Evolutionary conservation across 2,329 filamentous ascomycete species (phyloP).

Genomic region (Beauveria sp.): DNA sequence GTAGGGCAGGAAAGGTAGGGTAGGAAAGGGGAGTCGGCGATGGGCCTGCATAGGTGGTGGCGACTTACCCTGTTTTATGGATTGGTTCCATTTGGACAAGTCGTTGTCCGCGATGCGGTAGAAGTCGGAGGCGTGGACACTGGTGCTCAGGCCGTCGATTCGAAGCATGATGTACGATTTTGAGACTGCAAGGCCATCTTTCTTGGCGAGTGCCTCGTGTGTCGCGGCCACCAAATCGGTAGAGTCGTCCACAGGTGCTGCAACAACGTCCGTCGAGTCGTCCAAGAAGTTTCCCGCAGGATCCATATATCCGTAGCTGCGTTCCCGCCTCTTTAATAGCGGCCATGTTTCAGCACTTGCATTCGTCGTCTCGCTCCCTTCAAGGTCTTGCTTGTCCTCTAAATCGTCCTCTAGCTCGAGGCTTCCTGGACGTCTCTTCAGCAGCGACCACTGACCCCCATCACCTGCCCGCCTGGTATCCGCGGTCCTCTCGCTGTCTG

Average conservation of each 20-base stretch:
- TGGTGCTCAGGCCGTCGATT: constrained; percentile 49
- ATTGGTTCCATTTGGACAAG: constrained; percentile 59
- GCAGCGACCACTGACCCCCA: neutral
- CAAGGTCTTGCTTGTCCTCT: neutral
- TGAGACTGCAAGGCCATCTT: neutral
- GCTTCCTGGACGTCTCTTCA: neutral
- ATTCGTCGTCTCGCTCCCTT: too few species aligned
- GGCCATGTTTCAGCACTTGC: constrained; percentile 2
- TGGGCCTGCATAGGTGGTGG: too few species aligned
- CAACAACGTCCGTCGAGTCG: neutral
- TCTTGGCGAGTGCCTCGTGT: neutral
- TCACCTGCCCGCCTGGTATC: neutral
- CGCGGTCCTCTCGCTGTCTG: neutral
- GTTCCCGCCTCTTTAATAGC: neutral
- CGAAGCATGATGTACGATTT: constrained; percentile 37
- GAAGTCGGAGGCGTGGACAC: constrained; percentile 62
- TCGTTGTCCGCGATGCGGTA: constrained; percentile 57
- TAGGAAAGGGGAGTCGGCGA: constrained; percentile 2
- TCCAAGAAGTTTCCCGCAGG: neutral
- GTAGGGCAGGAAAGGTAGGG: neutral
- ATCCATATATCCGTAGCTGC: neutral
- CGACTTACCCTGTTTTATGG: constrained; percentile 47
- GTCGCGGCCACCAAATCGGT: neutral
- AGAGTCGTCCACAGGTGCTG: neutral
- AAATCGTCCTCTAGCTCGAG: neutral